Base-by-base conservation (phyloP, 2,329 filamentous ascomycete genomes). In the Fusarium musae region DNA sequence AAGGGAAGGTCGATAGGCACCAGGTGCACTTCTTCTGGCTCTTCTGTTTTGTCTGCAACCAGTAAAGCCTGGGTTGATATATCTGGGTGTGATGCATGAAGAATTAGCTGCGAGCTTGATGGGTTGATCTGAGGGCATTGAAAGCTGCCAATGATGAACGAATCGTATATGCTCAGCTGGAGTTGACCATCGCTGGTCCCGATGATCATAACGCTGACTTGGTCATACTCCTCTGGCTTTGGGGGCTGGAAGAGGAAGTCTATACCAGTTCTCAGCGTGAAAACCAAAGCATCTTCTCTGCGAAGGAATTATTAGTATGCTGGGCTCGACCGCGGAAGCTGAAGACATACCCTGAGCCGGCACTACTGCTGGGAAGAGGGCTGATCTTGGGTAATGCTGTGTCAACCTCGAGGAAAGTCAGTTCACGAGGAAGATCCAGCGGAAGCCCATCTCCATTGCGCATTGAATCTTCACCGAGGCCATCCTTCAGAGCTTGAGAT, bases 1-100 rank as follows among this genome's bases (percentile, higher is more conserved):
- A 97, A 97, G 1, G 92, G 90, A n/a, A 97, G 85, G 75, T 97
- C 93, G 79, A 97, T 89, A 2, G 93, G 93, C 1, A 95, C 85
- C n/a, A 96, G 83, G 66, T 90, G 78, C 4, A 84, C 76, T 10
- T 84, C 80, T 21, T 80, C 72, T 9, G 81, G 77, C 19, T 77
- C 77, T 12, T 72, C 68, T 9, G 71, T 56, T 34, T 84, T 80
- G 10, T 84, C 81, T 3, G 80, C 79, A 26, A 93, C 84, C 13
- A 97, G 81, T 3, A 98, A 85, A 15, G 90, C 87, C 80, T 97
- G 94, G 0, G 93, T 95, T n/a, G 93, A 92, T 52, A 91, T 87
- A 37, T 91, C 86, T 1, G 92, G 88, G 79, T 97, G 92, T 13
- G 93, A 94, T 36, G 92, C 87, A 79, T 97, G 93, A 32, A 83